Percentiles rank a stretch among this genome's conserved stretches.
These are phyloP conservation scores for Hysterium pulicare DNA, from an alignment of 2,329 filamentous ascomycete genomes.

Conservation along the genomic window DNA sequence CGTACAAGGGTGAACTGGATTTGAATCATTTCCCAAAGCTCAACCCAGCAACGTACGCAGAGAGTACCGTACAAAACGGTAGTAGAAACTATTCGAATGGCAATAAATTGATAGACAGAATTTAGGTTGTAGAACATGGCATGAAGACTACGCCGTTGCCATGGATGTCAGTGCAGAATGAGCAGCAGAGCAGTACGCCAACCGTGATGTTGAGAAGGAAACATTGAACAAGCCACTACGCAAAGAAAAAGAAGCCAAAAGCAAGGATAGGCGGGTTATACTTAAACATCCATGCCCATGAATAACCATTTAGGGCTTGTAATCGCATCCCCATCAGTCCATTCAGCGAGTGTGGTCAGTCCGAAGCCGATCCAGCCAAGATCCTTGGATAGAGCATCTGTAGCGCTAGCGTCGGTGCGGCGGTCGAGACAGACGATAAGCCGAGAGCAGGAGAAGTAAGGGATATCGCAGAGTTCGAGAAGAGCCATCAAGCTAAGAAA, in stretches of 20 bases:
- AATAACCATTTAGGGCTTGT: conserved; percentile 80
- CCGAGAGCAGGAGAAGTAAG: conserved; percentile 68
- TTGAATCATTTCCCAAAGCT: no score
- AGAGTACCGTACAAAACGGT: no score
- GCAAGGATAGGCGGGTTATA: conserved; percentile 1
- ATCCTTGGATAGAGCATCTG: conserved; percentile 70
- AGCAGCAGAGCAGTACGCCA: no score
- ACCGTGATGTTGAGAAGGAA: no score
- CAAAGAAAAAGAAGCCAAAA: neutral
- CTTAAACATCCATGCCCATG: conserved; percentile 79
- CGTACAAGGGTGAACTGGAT: no score
- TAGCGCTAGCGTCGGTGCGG: conserved; percentile 57
- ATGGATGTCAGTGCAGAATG: no score
- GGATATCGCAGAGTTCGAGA: conserved; percentile 78
- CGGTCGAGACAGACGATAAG: conserved; percentile 82
- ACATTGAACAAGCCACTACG: neutral
- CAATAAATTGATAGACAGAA: no score
- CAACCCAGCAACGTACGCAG: no score
- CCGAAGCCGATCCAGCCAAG: conserved; percentile 93
- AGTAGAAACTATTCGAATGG: no score
- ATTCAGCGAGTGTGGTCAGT: conserved; percentile 73
- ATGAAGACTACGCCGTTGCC: no score
- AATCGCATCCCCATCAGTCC: conserved; percentile 60
- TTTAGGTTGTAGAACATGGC: no score
- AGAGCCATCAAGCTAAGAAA: conserved; percentile 66